phyloP scores from a whole-genome alignment of 495 filamentous ascomycete species.

The Tuber umbilicatum region DNA sequence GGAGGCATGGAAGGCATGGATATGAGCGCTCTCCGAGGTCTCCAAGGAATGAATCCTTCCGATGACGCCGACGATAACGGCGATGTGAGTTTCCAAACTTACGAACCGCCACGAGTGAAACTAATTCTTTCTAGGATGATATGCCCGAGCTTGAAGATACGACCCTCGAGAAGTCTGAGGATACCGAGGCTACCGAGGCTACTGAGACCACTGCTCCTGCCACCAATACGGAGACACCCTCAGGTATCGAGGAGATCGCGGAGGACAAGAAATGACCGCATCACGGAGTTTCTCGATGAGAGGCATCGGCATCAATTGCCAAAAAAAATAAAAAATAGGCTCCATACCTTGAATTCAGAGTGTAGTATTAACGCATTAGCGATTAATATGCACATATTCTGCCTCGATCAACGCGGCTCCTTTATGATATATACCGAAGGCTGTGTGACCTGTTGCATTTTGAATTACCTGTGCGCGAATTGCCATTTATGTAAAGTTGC shows the following conservation, averaged over 20 bases:
- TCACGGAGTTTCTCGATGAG: background rate
- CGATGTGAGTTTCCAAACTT: conserved; percentile 53
- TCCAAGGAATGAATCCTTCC: conserved; percentile 26
- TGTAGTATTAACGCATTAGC: background rate
- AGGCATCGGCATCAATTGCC: background rate
- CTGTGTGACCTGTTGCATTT: background rate
- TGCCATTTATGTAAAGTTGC: background rate
- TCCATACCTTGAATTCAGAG: background rate
- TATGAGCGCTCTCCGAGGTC: conserved; percentile 23
- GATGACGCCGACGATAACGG: conserved; percentile 55
- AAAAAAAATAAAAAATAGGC: background rate
- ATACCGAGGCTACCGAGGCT: conserved; percentile 5
- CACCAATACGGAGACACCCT: conserved; percentile 10
- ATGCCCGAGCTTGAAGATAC: conserved; percentile 40
- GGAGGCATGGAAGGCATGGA: conserved; percentile 48
- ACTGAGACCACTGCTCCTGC: background rate
- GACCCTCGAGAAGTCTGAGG: background rate
- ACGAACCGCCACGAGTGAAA: conserved; percentile 3
- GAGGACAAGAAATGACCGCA: conserved; percentile 8
- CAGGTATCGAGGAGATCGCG: conserved; percentile 22
- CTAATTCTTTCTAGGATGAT: conserved; percentile 23
- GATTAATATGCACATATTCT: background rate
- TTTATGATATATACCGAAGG: background rate
- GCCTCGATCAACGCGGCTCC: background rate
- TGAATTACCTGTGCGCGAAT: background rate